Conservation (phyloP, 768 basidiomycete species). For the Candolleomyces aberdarensis region DNA sequence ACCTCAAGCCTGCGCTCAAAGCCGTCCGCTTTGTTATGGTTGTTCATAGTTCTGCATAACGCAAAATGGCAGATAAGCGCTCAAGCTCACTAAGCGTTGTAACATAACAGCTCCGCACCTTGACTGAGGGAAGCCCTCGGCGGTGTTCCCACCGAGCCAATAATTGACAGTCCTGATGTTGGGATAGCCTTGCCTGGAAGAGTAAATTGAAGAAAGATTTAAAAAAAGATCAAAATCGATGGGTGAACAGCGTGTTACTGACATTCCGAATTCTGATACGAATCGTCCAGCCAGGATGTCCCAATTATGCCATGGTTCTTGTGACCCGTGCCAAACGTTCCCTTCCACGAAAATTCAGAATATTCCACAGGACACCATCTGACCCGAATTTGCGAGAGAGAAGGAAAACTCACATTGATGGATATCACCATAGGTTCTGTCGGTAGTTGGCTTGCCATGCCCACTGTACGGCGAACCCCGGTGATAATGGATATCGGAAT, state of each 20-base stretch:
- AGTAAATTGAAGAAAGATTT: too few relatives aligned
- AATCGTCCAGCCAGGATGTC: slow-evolving; percentile 87
- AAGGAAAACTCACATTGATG: slow-evolving; percentile 69
- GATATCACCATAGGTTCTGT: slow-evolving; percentile 79
- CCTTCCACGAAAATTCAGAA: slow-evolving; percentile 32
- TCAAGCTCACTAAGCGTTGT: too few relatives aligned
- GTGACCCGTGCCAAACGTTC: slow-evolving; percentile 94
- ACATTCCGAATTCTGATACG: slow-evolving; percentile 95
- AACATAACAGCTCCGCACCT: slow-evolving; percentile 35
- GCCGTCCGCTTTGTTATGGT: slow-evolving; percentile 92
- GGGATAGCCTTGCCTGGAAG: slow-evolving; percentile 78
- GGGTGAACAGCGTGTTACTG: slow-evolving; percentile 17
- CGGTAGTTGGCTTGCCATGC: slow-evolving; percentile 65
- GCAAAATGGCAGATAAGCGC: background rate
- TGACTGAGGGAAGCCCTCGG: slow-evolving; percentile 87
- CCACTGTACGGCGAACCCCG: slow-evolving; percentile 88
- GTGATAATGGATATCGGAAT: slow-evolving; percentile 76
- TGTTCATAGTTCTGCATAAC: slow-evolving; percentile 51
- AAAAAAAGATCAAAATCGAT: background rate
- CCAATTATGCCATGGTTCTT: slow-evolving; percentile 95
- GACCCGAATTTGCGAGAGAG: background rate
- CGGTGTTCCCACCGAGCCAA: slow-evolving; percentile 74
- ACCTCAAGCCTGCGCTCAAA: slow-evolving; percentile 83
- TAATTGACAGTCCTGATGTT: slow-evolving; percentile 85
- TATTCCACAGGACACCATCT: background rate